A percentile compares a stretch with the other conserved stretches of the same genome.
These are phyloP conservation scores for Vanderwaltozyma tropicalis DNA, from an alignment of 805 yeast species.

Conservation along the genomic window DNA sequence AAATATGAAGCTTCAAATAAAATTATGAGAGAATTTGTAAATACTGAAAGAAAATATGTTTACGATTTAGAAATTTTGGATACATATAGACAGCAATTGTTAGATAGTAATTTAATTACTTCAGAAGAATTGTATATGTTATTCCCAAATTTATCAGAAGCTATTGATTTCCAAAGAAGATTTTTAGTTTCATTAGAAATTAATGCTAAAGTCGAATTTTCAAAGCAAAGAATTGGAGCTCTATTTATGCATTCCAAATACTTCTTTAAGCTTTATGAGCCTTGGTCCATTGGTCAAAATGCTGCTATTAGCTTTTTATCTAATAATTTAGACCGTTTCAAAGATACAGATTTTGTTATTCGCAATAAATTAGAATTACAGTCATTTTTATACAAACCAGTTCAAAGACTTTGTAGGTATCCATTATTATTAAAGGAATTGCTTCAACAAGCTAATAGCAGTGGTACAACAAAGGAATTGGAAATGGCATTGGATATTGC, in stretches of 20 bases:
- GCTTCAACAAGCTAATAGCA: slow-evolving; percentile 26
- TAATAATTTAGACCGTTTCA: slow-evolving; percentile 33
- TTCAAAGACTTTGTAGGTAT: slow-evolving; percentile 92
- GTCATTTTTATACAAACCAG: slow-evolving; percentile 83
- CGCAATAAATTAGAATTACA: slow-evolving; percentile 85
- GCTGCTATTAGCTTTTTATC: slow-evolving; percentile 75
- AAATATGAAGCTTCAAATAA: slow-evolving; percentile 33
- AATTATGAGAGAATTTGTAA: slow-evolving; percentile 74
- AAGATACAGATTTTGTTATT: slow-evolving; percentile 52
- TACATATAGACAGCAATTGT: slow-evolving; percentile 57
- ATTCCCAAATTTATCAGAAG: slow-evolving; percentile 75
- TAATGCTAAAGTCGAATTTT: slow-evolving; percentile 63
- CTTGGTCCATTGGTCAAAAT: slow-evolving; percentile 87
- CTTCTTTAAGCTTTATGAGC: slow-evolving; percentile 81
- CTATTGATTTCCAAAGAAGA: slow-evolving; percentile 86
- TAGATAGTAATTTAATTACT: slow-evolving; percentile 54
- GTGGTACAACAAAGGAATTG: slow-evolving; percentile 41
- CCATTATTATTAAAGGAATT: slow-evolving; percentile 75
- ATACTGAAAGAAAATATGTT: slow-evolving; percentile 87
- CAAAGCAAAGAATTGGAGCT: slow-evolving; percentile 79
- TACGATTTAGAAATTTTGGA: slow-evolving; percentile 74
- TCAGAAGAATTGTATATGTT: slow-evolving; percentile 71
- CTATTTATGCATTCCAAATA: slow-evolving; percentile 76
- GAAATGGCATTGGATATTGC: slow-evolving; percentile 60
- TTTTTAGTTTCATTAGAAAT: slow-evolving; percentile 83